These are phyloP conservation scores for Takashimella koratensis DNA, from an alignment of 1,284 basidiomycete genomes.

Conservation along the genomic window DNA sequence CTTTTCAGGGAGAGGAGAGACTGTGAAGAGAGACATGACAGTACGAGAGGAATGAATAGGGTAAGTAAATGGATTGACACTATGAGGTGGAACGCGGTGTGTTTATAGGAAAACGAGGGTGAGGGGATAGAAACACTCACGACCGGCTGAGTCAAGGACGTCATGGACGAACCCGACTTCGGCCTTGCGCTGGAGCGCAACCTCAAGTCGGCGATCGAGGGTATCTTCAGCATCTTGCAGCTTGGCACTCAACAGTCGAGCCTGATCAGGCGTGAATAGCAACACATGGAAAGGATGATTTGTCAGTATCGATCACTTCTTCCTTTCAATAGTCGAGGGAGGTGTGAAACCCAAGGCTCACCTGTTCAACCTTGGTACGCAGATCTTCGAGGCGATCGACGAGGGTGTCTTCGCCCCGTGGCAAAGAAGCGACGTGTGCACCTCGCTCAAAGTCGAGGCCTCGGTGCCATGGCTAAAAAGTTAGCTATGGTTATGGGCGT, in stretches of 20 bases:
- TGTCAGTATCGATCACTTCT: too few relatives aligned
- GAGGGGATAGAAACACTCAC: slow-evolving; percentile 20
- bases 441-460: slow-evolving; percentile 47
- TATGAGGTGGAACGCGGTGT: background rate
- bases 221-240: slow-evolving; percentile 39
- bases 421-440: slow-evolving; percentile 32
- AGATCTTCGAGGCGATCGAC: slow-evolving; percentile 32
- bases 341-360: slow-evolving; percentile 9
- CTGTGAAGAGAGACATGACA: slow-evolving; percentile 16
- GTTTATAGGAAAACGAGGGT: background rate
- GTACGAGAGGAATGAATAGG: background rate
- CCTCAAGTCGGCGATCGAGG: slow-evolving; percentile 37
- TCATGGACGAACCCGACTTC: slow-evolving; percentile 46
- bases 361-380: slow-evolving; percentile 44
- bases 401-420: slow-evolving; percentile 33
- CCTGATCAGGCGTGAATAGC: slow-evolving; percentile 12
- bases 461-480: slow-evolving; percentile 46
- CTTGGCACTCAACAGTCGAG: slow-evolving; percentile 31
- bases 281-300: background rate
- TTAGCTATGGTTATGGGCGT: slow-evolving; percentile 5
- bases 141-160: slow-evolving; percentile 24
- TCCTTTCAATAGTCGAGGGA: background rate
- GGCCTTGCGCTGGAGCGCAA: slow-evolving; percentile 37
- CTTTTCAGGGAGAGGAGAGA: slow-evolving; percentile 36
- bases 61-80: background rate